Base-by-base conservation (phyloP, 345 rosid species). In the Pseudoturritis turrita region DNA sequence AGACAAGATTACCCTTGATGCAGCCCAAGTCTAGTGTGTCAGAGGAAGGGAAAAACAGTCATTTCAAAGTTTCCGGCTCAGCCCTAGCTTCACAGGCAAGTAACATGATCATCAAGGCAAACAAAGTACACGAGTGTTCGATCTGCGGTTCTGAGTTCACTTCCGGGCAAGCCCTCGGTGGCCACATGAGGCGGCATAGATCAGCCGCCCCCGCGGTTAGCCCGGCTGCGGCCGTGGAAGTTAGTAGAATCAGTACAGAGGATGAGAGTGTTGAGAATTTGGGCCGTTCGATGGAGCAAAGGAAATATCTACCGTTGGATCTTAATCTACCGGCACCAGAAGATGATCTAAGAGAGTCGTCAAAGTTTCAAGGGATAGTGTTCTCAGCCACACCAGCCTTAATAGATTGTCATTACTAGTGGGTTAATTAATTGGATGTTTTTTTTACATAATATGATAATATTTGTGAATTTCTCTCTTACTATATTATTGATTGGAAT, bases 111-210 rank as follows among this genome's bases (percentile, higher is more conserved):
- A 63, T 2, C 43, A 77, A 64, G 64, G 76, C 73, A 65, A 75
- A 63, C 28, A 86, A 89, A 78, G 82, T 87, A 76, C 99, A 96
- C 53, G 99, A 86, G 86, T 96, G 99, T 75, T 88, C 85, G n/a
- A 84, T 92, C 43, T 92, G 99, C 11, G 98, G 99, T 14, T 84
- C 96, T 3, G 96, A 89, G 76, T 96, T 96, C 74, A 72, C 78
- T 10, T 92, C 98, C 0, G 99, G 99, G 2, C 99, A 96, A 81
- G 99, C 99, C 2, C 85, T 96, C 3, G 99, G 99, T 1, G 98
- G 99, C 9, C 99, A 96, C 82, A 96, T 96, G 98, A 88, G 99
- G 68, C 79, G 99, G 77, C 99, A 96, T 44, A 84, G 98, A 51
- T 68, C 88, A 0, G 75, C 81, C 2, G 65, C 78, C 0, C 7